Base-by-base conservation (phyloP, 2,329 filamentous ascomycete species). In the Sclerotinia minor region DNA sequence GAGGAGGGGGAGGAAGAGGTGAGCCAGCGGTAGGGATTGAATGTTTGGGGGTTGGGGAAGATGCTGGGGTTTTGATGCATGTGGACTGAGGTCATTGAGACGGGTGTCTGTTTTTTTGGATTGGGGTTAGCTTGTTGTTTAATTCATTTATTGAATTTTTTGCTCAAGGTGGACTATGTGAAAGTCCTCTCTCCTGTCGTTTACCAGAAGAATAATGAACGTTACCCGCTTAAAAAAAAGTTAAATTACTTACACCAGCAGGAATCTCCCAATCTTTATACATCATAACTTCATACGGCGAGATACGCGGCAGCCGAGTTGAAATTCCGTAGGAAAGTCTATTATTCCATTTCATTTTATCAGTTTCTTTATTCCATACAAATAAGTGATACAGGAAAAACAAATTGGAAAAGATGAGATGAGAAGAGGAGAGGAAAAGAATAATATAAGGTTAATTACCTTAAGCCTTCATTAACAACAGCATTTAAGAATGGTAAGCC, bases 21-120 rank as follows among this genome's bases (percentile, higher is more conserved):
- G 2, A 67, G 75, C 73, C 73, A 75, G 3, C 72, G 70, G 19
- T 71, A 65, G 0, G 73, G 72, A 15, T 54, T 38, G 38, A 72
- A 75, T 0, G 47, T 50, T 1, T 66, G 24, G 0, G 71, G 54
- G 3, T 64, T 32, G 2, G 72, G 71, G 49, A 72, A 75, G 41
- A 74, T 71, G 2, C 9, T 53, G 52, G 67, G 63, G 50, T 75
- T 69, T 26, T 71, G 57, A 24, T 73, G 72, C 29, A 75, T 70
- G 7, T 70, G 64, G 49, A 71, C 50, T 1, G 71, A 70, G 19
- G 71, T 72, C 71, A 72, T 73, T 11, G 68, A 67, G 21, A 73
- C 69, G 9, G 71, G 70, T 21, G 72, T 74, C 72, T 70, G 7
- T 35, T 35, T 35, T 9, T 4, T n/a, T 17, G 26, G 13, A 21